Conservation (phyloP, 2,329 filamentous ascomycete genomes). For the Neofusicoccum ribis region DNA sequence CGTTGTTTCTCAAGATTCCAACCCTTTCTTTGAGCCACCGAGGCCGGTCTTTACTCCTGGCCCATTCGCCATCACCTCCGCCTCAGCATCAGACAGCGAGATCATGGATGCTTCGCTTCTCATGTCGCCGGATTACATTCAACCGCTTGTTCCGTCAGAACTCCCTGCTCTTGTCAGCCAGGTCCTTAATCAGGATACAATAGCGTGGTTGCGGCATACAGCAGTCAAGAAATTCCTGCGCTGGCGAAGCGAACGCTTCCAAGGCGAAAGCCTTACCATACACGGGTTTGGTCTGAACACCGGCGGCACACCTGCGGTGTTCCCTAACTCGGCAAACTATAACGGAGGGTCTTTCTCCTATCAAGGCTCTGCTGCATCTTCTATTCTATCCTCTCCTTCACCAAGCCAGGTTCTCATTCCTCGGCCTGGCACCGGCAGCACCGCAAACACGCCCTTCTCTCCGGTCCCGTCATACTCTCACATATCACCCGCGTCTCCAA, state of each 20-base stretch:
- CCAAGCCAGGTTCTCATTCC: constrained; percentile 42
- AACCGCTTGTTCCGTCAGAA: constrained; percentile 76
- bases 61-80: constrained; percentile 78
- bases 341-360: constrained; percentile 20
- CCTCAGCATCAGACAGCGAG: constrained; percentile 69
- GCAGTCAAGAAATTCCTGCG: constrained; percentile 78
- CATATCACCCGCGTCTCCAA: constrained; percentile 37
- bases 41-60: constrained; percentile 23
- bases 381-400: constrained; percentile 36
- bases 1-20: constrained; percentile 25
- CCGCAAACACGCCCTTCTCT: constrained; percentile 23
- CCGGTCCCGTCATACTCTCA: constrained; percentile 34
- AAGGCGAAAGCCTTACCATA: constrained; percentile 23
- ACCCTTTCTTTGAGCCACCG: constrained; percentile 14
- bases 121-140: constrained; percentile 88
- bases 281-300: constrained; percentile 23
- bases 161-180: constrained; percentile 67
- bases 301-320: constrained; percentile 21
- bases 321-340: constrained; percentile 16
- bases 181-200: constrained; percentile 75
- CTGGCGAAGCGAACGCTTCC: constrained; percentile 50
- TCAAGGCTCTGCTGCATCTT: constrained; percentile 35
- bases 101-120: constrained; percentile 89
- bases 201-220: constrained; percentile 78
- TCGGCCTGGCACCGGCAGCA: constrained; percentile 25